These are phyloP conservation scores for Boletus pseudopeckii DNA, from an alignment of 768 basidiomycete species.

Conservation along the genomic window DNA sequence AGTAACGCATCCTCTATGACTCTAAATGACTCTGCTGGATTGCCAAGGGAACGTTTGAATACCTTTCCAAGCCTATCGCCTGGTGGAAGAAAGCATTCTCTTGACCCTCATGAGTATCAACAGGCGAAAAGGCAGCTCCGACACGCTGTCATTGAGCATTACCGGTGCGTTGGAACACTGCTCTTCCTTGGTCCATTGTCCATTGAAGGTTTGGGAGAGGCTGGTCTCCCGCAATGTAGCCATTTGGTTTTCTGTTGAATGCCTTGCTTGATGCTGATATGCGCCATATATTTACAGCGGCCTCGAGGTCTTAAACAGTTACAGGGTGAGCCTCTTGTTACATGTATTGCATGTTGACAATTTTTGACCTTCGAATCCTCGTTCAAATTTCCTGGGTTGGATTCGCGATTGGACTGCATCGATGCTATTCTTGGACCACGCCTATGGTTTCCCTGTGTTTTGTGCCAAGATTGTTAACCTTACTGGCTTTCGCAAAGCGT, in stretches of 20 bases:
- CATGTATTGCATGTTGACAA: neutral
- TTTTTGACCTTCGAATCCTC: neutral
- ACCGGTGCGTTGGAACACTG: constrained; percentile 47
- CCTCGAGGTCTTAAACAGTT: constrained; percentile 84
- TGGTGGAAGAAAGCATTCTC: constrained; percentile 12
- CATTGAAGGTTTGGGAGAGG: neutral
- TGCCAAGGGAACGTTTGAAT: neutral
- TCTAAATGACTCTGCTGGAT: neutral
- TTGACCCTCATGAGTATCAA: constrained; percentile 75
- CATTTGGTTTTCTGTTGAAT: neutral
- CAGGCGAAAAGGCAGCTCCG: constrained; percentile 83
- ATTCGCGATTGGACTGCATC: neutral
- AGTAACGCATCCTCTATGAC: neutral
- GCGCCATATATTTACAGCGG: constrained; percentile 41
- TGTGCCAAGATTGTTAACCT: constrained; percentile 69
- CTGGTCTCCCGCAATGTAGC: neutral
- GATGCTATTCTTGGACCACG: neutral
- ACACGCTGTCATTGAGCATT: constrained; percentile 79
- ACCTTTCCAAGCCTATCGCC: neutral
- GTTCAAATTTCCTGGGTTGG: neutral
- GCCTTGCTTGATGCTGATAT: constrained; percentile 10
- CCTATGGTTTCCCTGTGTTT: neutral
- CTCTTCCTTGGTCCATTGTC: neutral
- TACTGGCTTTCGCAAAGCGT: constrained; percentile 82
- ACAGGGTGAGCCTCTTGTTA: constrained; percentile 53